Evolutionary conservation across 2,329 filamentous ascomycete species (phyloP).

Genomic region (Seiridium unicorne): DNA sequence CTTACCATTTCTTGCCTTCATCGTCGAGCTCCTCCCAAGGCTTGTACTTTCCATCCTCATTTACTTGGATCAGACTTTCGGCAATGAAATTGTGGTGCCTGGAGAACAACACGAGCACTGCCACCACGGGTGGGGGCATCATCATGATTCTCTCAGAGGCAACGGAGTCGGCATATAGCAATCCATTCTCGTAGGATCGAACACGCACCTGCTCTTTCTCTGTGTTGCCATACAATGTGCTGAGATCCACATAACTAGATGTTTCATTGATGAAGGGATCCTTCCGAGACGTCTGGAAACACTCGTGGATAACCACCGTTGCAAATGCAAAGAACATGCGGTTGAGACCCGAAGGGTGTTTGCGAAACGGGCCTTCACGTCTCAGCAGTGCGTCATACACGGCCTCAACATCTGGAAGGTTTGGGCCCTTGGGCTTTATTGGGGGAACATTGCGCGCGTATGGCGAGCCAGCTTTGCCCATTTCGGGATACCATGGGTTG

Average conservation of each 20-base stretch:
- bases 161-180: slow-evolving; percentile 40
- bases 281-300: slow-evolving; percentile 39
- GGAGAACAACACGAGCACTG: slow-evolving; percentile 39
- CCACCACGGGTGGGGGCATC: slow-evolving; percentile 44
- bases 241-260: slow-evolving; percentile 44
- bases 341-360: slow-evolving; percentile 43
- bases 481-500: slow-evolving; percentile 47
- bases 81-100: slow-evolving; percentile 44
- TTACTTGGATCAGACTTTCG: slow-evolving; percentile 35
- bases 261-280: slow-evolving; percentile 43
- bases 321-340: slow-evolving; percentile 46
- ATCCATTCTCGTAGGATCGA: slow-evolving; percentile 40
- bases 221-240: slow-evolving; percentile 44
- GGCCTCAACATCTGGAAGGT: slow-evolving; percentile 44
- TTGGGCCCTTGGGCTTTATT: slow-evolving; percentile 46
- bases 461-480: slow-evolving; percentile 50
- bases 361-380: slow-evolving; percentile 35
- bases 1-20: slow-evolving; percentile 31
- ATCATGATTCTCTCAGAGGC: slow-evolving; percentile 44
- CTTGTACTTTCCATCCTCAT: slow-evolving; percentile 41
- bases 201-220: slow-evolving; percentile 38
- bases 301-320: slow-evolving; percentile 46
- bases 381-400: slow-evolving; percentile 44
- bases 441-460: slow-evolving; percentile 44
- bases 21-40: slow-evolving; percentile 35